Conservation (phyloP, 2,329 filamentous ascomycete species). For the Byssochlamys sp. region DNA sequence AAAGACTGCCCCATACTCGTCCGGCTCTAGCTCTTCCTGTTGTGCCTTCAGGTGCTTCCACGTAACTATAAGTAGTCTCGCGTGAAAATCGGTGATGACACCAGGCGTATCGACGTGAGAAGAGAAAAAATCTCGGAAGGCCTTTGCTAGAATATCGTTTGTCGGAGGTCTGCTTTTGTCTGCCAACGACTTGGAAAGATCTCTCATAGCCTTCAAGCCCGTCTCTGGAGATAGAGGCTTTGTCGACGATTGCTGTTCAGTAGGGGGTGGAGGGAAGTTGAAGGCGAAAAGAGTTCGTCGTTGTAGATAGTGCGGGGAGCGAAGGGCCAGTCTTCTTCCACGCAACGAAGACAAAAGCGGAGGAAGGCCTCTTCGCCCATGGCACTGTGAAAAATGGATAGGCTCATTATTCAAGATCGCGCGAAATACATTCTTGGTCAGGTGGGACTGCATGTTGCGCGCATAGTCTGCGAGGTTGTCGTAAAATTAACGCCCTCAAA, state of each 20-base stretch:
- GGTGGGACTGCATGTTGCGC: slow-evolving; percentile 35
- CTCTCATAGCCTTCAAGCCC: slow-evolving; percentile 62
- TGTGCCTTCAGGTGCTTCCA: slow-evolving; percentile 49
- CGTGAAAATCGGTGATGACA: slow-evolving; percentile 57
- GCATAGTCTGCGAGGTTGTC: not conserved
- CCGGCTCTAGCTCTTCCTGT: slow-evolving; percentile 20
- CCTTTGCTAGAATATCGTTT: slow-evolving; percentile 52
- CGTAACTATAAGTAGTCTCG: slow-evolving; percentile 50
- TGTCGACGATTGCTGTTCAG: slow-evolving; percentile 49
- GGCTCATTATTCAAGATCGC: slow-evolving; percentile 37
- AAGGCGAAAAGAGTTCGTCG: slow-evolving; percentile 26
- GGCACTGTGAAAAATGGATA: slow-evolving; percentile 31
- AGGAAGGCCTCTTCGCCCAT: slow-evolving; percentile 18
- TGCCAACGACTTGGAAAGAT: slow-evolving; percentile 54
- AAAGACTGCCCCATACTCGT: slow-evolving; percentile 28
- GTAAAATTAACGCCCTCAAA: not conserved
- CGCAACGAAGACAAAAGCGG: slow-evolving; percentile 21
- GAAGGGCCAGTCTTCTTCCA: slow-evolving; percentile 19
- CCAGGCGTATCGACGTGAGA: slow-evolving; percentile 41
- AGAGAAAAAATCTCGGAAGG: slow-evolving; percentile 56
- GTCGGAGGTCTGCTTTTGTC: slow-evolving; percentile 57
- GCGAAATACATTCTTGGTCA: slow-evolving; percentile 36
- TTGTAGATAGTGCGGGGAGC: slow-evolving; percentile 26
- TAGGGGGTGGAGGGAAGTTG: slow-evolving; percentile 34
- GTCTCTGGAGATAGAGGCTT: slow-evolving; percentile 48